Conservation (phyloP, 1,284 basidiomycete genomes). For the Ganoderma sinense region DNA sequence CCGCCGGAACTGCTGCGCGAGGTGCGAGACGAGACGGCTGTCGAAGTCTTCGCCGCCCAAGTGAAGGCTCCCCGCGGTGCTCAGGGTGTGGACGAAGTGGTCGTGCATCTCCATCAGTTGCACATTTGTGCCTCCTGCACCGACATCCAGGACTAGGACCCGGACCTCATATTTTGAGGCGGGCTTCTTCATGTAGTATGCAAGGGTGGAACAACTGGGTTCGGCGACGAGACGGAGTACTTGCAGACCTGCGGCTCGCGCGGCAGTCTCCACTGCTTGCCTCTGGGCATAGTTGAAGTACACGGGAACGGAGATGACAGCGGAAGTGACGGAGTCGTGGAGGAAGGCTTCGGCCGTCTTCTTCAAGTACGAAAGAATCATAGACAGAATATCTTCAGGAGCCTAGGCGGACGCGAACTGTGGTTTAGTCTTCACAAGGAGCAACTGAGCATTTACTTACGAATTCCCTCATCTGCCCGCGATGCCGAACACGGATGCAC, state of each 20-base stretch:
- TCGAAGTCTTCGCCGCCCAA: constrained; percentile 99
- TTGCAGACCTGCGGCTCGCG: constrained; percentile 89
- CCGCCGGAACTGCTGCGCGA: constrained; percentile 98
- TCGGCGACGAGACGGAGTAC: constrained; percentile 98
- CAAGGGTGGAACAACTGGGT: constrained; percentile 94
- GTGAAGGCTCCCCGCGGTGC: constrained; percentile 98
- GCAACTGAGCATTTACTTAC: too few species aligned
- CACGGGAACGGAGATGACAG: constrained; percentile 93
- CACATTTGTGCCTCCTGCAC: constrained; percentile 99
- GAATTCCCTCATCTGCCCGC: too few species aligned
- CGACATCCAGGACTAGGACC: constrained; percentile 97
- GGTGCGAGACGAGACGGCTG: constrained; percentile 98
- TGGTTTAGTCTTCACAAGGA: too few species aligned
- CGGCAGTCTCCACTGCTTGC: constrained; percentile 95
- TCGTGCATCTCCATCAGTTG: constrained; percentile 98
- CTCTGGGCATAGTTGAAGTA: constrained; percentile 99
- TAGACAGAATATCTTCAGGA: too few species aligned
- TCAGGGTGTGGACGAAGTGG: constrained; percentile 99
- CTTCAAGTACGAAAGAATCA: too few species aligned
- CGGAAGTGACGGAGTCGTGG: too few species aligned
- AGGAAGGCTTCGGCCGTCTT: too few species aligned
- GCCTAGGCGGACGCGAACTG: too few species aligned
- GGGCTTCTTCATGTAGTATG: constrained; percentile 94
- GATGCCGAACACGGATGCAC: too few species aligned
- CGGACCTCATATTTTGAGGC: constrained; percentile 89